phyloP scores from a whole-genome alignment of 225 moss, liverwort and hornwort species.

The Sphagnum contortum region DNA sequence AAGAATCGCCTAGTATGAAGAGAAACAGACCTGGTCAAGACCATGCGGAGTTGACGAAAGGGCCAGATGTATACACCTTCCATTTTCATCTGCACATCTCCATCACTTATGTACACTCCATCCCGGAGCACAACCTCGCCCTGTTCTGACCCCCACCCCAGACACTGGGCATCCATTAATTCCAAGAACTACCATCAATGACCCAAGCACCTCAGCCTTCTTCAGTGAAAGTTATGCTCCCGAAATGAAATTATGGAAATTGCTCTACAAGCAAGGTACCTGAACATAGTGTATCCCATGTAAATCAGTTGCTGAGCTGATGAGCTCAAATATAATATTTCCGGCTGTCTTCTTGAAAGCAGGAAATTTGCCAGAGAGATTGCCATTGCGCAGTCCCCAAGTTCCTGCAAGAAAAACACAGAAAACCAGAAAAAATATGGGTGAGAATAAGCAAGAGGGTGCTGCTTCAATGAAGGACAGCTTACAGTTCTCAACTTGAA shows the following conservation, averaged over 20 bases:
- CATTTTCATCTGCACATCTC: conserved; percentile 93
- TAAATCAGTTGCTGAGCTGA: conserved; percentile 78
- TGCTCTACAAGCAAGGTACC: conserved; percentile 19
- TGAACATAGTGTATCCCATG: conserved; percentile 93
- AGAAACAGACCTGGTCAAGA: conserved; percentile 67
- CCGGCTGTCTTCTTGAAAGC: conserved; percentile 70
- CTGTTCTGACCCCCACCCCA: conserved; percentile 19
- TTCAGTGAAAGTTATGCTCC: background rate
- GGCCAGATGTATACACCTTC: conserved; percentile 98
- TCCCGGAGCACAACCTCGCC: conserved; percentile 91
- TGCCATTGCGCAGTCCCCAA: conserved; percentile 70
- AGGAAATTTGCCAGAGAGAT: conserved; percentile 64
- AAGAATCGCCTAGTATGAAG: background rate
- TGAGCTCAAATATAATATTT: conserved; percentile 83
- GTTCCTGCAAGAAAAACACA: conserved; percentile 37
- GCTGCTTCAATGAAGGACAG: background rate
- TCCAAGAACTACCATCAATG: background rate
- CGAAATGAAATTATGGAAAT: background rate
- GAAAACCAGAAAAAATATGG: background rate
- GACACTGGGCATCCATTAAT: background rate
- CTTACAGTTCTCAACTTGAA: too few species aligned
- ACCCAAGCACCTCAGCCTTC: too few species aligned
- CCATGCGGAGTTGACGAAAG: conserved; percentile 91
- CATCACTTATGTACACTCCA: conserved; percentile 67
- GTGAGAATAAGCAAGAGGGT: background rate